These are phyloP conservation scores for Skeletonema grethae DNA, from an alignment of 108 stramenopile genomes.

Conservation along the genomic window DNA sequence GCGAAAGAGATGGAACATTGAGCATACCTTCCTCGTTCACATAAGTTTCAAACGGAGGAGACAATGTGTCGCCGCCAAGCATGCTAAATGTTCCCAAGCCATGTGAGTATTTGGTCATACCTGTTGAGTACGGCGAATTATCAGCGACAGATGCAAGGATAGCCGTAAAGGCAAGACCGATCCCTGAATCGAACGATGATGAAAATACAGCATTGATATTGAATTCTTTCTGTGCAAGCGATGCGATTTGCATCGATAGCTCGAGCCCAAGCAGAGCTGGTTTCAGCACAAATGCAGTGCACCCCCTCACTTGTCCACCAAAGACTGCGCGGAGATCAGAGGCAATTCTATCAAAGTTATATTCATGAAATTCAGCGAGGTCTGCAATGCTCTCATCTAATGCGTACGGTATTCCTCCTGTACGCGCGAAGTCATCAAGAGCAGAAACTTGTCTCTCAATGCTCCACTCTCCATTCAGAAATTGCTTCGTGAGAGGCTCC, in stretches of 20 bases:
- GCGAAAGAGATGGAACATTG: conserved; percentile 71
- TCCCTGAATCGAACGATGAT: conserved; percentile 80
- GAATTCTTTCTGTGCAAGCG: conserved; percentile 65
- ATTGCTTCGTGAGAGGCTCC: conserved; percentile 65
- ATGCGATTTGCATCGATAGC: conserved; percentile 66
- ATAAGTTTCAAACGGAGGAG: conserved; percentile 81
- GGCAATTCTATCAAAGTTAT: conserved; percentile 50
- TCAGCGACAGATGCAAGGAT: conserved; percentile 73
- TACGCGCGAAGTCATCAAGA: conserved; percentile 54
- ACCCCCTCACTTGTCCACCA: conserved; percentile 38
- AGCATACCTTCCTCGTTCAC: conserved; percentile 71
- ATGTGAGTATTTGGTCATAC: conserved; percentile 54
- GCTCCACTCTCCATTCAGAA: conserved; percentile 43
- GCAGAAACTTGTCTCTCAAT: conserved; percentile 52
- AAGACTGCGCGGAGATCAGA: conserved; percentile 47
- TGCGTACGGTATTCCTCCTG: conserved; percentile 61
- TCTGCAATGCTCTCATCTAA: conserved; percentile 84
- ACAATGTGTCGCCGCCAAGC: conserved; percentile 71
- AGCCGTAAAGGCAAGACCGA: conserved; percentile 70
- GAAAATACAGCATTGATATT: conserved; percentile 73
- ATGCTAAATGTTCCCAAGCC: conserved; percentile 79
- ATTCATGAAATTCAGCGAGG: conserved; percentile 49
- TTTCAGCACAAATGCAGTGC: conserved; percentile 83
- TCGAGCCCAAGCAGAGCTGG: conserved; percentile 85
- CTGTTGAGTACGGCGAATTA: conserved; percentile 26